Evolutionary conservation across 352 stramenopile genomes (phyloP).

Genomic region (Phytophthora pini): DNA sequence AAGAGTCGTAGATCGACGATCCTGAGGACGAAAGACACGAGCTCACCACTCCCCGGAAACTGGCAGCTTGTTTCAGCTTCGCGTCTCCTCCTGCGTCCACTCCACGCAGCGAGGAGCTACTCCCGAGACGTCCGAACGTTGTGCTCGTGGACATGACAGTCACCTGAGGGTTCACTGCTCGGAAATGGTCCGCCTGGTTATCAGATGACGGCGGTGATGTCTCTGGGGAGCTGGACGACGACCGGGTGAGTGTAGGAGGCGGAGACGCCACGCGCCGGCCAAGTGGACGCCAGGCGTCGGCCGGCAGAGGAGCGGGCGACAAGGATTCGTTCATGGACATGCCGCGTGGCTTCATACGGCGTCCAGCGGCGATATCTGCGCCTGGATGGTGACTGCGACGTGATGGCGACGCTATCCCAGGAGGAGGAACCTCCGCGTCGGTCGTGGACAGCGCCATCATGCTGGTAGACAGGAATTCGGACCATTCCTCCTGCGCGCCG

Average conservation of each 20-base stretch:
- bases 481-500: constrained; percentile 59
- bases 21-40: constrained; percentile 59
- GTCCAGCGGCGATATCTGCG: constrained; percentile 5
- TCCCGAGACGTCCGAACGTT: constrained; percentile 39
- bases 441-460: constrained; percentile 60
- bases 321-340: constrained; percentile 54
- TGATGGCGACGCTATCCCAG: constrained; percentile 11
- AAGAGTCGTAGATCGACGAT: constrained; percentile 65
- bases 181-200: constrained; percentile 37
- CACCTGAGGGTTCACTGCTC: constrained; percentile 17
- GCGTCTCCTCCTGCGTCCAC: constrained; percentile 7
- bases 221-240: constrained; percentile 26
- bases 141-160: constrained; percentile 24
- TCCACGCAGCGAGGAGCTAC: constrained; percentile 27
- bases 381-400: constrained; percentile 7
- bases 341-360: constrained; percentile 38
- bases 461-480: constrained; percentile 68
- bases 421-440: constrained; percentile 30
- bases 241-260: constrained; percentile 24
- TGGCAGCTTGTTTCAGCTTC: constrained; percentile 40
- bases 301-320: constrained; percentile 31
- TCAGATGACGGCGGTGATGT: constrained; percentile 24
- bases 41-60: constrained; percentile 54
- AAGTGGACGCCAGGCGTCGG: constrained; percentile 55
- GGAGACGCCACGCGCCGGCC: constrained; percentile 50